phyloP scores from a whole-genome alignment of 495 filamentous ascomycete genomes.

The Trichoderma virens region DNA sequence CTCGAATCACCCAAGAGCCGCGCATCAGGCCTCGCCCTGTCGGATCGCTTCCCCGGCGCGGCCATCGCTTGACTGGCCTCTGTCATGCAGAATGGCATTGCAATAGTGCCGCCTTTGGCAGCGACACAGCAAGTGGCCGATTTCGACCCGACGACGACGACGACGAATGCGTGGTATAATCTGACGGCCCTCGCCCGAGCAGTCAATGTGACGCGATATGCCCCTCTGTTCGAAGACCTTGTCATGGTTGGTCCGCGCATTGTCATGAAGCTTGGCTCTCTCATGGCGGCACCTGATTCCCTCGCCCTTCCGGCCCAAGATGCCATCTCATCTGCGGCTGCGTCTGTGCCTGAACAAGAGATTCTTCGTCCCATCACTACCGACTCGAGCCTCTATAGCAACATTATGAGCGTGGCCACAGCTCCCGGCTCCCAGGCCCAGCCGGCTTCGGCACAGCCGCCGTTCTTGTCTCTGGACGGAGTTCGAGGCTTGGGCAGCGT shows the following conservation, averaged over 20 bases:
- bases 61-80: constrained; percentile 6
- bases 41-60: neutral
- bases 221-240: constrained; percentile 46
- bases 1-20: neutral
- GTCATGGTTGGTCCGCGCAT: constrained; percentile 55
- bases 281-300: constrained; percentile 52
- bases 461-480: constrained; percentile 44
- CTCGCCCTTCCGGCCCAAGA: constrained; percentile 55
- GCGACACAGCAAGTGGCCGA: neutral
- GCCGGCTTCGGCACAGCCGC: constrained; percentile 31
- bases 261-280: constrained; percentile 52
- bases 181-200: constrained; percentile 33
- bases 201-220: constrained; percentile 36
- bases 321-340: constrained; percentile 47
- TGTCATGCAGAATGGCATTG: constrained; percentile 5
- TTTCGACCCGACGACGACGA: constrained; percentile 5
- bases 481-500: constrained; percentile 66
- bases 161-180: constrained; percentile 37
- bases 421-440: neutral
- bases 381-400: constrained; percentile 1
- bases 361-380: constrained; percentile 13
- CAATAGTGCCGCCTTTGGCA: constrained; percentile 4
- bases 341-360: constrained; percentile 25
- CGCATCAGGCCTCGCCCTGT: neutral
- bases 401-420: neutral